phyloP scores from a whole-genome alignment of 441 rosid genomes.

The Brassica balearica region DNA sequence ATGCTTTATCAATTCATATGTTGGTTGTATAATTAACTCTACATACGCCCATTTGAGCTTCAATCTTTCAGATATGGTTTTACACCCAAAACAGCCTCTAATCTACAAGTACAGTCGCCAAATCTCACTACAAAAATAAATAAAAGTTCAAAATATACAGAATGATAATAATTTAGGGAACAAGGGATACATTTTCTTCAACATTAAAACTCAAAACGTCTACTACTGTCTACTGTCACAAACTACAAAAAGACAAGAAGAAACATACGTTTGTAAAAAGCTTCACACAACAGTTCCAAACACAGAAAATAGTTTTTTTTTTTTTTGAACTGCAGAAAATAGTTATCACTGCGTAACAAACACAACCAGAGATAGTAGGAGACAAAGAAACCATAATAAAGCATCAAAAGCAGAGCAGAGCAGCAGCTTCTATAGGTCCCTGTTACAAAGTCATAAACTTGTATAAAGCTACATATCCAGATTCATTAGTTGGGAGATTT shows the following conservation, averaged over 20 bases:
- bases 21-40: no score
- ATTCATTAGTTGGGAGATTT: neutral
- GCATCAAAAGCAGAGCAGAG: constrained; percentile 22
- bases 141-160: no score
- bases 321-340: no score
- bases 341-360: constrained; percentile 15
- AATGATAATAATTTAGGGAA: neutral
- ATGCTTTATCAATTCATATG: no score
- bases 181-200: constrained; percentile 26
- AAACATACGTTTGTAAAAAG: constrained; percentile 14
- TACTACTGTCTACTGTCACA: constrained; percentile 28
- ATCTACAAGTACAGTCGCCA: no score
- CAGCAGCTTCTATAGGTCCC: constrained; percentile 34
- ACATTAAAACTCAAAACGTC: constrained; percentile 26
- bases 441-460: constrained; percentile 27
- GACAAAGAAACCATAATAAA: constrained; percentile 22
- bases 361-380: constrained; percentile 16
- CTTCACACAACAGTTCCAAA: constrained; percentile 19
- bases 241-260: constrained; percentile 20
- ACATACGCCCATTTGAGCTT: no score
- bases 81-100: no score
- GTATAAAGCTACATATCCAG: constrained; percentile 20
- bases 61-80: no score
- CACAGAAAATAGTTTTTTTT: neutral
- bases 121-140: no score